phyloP scores from a whole-genome alignment of 345 rosid species.

The Citropsis articulata region DNA sequence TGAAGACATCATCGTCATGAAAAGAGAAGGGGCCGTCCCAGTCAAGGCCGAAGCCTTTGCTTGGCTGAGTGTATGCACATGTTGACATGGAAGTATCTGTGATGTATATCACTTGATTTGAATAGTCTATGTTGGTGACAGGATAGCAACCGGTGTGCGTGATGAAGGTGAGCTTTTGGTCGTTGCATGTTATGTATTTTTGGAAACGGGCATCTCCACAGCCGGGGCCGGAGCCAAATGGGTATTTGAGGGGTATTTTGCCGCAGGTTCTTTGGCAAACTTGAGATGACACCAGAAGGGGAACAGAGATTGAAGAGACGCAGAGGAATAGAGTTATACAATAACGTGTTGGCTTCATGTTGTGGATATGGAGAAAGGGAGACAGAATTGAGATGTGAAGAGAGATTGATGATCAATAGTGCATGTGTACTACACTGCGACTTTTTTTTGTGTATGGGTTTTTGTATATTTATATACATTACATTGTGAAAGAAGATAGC shows the following conservation, averaged over 20 bases:
- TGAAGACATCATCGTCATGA: slow-evolving; percentile 65
- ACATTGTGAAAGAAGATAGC: background rate
- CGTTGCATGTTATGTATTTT: slow-evolving; percentile 51
- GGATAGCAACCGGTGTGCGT: slow-evolving; percentile 85
- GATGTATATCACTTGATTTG: slow-evolving; percentile 54
- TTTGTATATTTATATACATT: background rate
- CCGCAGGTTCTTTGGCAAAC: slow-evolving; percentile 68
- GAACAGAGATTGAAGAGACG: slow-evolving; percentile 23
- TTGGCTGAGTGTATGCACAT: slow-evolving; percentile 71
- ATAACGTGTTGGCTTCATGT: slow-evolving; percentile 26
- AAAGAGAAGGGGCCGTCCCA: slow-evolving; percentile 91
- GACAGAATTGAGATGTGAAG: background rate
- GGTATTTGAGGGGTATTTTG: slow-evolving; percentile 55
- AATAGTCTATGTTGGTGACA: slow-evolving; percentile 62
- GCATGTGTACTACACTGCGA: background rate
- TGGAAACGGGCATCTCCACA: slow-evolving; percentile 91
- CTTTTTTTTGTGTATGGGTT: no score
- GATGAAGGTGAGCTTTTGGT: slow-evolving; percentile 51
- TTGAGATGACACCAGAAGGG: slow-evolving; percentile 46
- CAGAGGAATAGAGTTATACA: slow-evolving; percentile 5
- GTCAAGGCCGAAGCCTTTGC: slow-evolving; percentile 81
- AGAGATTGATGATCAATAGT: background rate
- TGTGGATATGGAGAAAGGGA: background rate
- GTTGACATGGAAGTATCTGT: slow-evolving; percentile 88
- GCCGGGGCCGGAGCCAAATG: slow-evolving; percentile 75